Evolutionary conservation across 345 rosid genomes (phyloP), one percentile per base, ranked within the genome.

Genomic region (Diplotaxis tenuifolia): DNA sequence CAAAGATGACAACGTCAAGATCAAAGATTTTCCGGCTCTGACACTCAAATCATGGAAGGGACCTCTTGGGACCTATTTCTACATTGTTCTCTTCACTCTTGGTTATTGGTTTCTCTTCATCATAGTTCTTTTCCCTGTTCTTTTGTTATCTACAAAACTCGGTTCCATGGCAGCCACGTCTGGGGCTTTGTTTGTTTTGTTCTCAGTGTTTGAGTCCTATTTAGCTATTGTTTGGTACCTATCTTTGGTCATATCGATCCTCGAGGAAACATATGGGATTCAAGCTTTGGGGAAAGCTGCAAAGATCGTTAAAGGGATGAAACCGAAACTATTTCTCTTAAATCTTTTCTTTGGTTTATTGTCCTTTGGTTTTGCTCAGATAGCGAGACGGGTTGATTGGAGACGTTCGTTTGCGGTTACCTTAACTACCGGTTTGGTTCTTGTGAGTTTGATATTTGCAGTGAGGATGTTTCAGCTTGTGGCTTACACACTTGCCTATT

Each of bases 231-330:
- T 64, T 15, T 90, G 88, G 96, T 32, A 23, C 20, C 47, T 85
- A 9, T 86, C 89, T 10, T 1, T 84, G 28, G 85, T 90, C 21
- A 71, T 86, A 50, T 90, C 96, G 40, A 79, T 82, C 10, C 70
- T 86, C 6, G 96, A 87, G 55, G 79, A 84, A 9, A 83, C 65
- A 22, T 66, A 64, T 21, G 93, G 96, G 49, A 71, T 82, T 7
- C 83, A 80, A 77, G 88, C 87, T 21, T 62, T 90, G 3, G 84
- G 84, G 57, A 84, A 86, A 84, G 96, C 93, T 10, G 82, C 80
- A 53, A 53, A 59, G 80, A 72, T 90, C 10, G 84, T 73, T 12
- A 85, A 83, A 74, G 91, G 83, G 42, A 76, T 71, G 84, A 61
- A 71, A 22, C 63, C 72, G 12, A 80, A 70, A 22, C 89, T 88